These are phyloP conservation scores for Penicillium antarcticum DNA, from an alignment of 495 filamentous ascomycete species.

Conservation along the genomic window DNA sequence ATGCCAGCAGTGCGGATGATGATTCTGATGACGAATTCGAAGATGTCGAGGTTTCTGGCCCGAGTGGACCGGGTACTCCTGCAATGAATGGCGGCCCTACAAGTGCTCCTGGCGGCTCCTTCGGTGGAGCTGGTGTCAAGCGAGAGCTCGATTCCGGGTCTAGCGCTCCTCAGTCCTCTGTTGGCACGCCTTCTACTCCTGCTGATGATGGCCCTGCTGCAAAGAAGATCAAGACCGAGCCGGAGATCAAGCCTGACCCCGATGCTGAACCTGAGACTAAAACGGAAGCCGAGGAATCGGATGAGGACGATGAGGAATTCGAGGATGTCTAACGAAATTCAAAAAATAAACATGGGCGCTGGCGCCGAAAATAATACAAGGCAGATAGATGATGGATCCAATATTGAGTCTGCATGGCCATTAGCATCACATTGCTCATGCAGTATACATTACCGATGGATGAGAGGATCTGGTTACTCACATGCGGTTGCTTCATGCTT, in stretches of 20 bases:
- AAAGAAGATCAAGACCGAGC: constrained; percentile 42
- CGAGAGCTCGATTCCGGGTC: constrained; percentile 41
- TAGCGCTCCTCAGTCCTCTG: constrained; percentile 39
- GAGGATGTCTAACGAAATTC: constrained; percentile 39
- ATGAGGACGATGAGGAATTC: constrained; percentile 54
- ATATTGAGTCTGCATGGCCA: no score
- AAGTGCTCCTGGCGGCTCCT: constrained; percentile 24
- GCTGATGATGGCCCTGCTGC: constrained; percentile 37
- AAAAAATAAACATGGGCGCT: constrained; percentile 7
- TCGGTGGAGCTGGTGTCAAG: constrained; percentile 28
- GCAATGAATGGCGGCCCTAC: constrained; percentile 28
- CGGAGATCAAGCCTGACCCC: constrained; percentile 30
- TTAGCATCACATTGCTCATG: no score
- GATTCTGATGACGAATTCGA: constrained; percentile 52
- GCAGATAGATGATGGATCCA: no score
- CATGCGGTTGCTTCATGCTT: no score
- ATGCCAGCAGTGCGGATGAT: constrained; percentile 44
- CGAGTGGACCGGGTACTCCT: constrained; percentile 37
- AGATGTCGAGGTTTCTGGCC: constrained; percentile 42
- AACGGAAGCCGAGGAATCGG: constrained; percentile 41
- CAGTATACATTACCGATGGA: no score
- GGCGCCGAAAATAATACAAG: constrained; percentile 11
- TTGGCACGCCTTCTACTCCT: constrained; percentile 39
- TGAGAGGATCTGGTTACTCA: no score
- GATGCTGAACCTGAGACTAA: constrained; percentile 25